Evolutionary conservation across 768 basidiomycete genomes (phyloP), one percentile per base, ranked within the genome.

Genomic region (Suillus tomentosus): DNA sequence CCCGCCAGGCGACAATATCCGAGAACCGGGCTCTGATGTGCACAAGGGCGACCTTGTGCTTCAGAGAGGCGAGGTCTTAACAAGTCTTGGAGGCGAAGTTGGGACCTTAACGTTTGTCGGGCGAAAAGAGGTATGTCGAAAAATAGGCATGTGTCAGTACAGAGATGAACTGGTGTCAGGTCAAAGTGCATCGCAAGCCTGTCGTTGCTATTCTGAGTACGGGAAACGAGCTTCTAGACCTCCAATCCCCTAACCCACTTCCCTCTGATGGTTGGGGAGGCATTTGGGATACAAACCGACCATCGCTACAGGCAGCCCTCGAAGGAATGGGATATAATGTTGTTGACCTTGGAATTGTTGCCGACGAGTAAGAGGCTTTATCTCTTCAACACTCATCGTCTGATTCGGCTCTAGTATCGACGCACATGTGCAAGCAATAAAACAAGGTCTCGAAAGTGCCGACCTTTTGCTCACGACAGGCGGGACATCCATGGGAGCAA

Each of bases 401-500:
- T 51, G 3, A 17, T 17, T 24, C 37, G 24, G 19, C 48, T 17
- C 22, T 70, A 91, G 89, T 43, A 76, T 90, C 61, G 72, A 80
- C 5, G 79, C 83, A 3, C 91, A 92, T 69, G 80, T 87, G 24
- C 72, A 73, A 11, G 84, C 85, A 3, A 81, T 96, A 56, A 70
- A 74, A 64, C 75, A 74, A 37, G 93, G 88, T 0, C 78, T 91
- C 8, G 78, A 82, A 43, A 70, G 73, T 22, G 90, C 92, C 0
- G 94, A 96, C 70, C 74, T 96, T 9, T 72, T 96, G 15, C 77
- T 96, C 13, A 91, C 92, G 1, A 96, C 94, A 2, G 94, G 94
- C 13, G 94, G 94, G 5, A 95, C 94, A 5, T 94, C 92, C 2
- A 96, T 96, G 94, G 94, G 94, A 0, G 84, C 94, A 2, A 87